These are phyloP conservation scores for Shiraia sp. DNA, from an alignment of 2,329 filamentous ascomycete genomes.

Conservation along the genomic window DNA sequence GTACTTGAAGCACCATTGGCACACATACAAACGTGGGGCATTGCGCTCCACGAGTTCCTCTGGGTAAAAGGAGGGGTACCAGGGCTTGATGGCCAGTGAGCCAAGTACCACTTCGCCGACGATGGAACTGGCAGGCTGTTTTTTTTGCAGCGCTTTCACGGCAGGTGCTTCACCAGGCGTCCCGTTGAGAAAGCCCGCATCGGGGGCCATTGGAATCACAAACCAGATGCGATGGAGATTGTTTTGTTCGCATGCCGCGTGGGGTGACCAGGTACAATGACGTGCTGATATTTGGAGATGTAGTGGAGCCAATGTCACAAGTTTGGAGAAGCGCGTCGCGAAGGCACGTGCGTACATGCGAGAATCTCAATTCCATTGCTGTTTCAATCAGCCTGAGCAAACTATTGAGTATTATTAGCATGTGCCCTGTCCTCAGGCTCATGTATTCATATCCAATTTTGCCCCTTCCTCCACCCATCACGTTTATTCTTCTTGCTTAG, in stretches of 20 bases:
- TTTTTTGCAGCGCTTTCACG: conserved; percentile 17
- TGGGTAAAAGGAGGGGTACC: conserved; percentile 90
- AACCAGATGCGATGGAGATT: conserved; percentile 2
- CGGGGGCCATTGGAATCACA: conserved; percentile 25
- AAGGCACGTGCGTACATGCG: conserved; percentile 15
- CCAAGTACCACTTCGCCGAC: conserved; percentile 87
- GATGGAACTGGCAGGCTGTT: conserved; percentile 66
- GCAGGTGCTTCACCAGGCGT: conserved; percentile 13
- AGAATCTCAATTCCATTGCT: no score
- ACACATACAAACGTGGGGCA: conserved; percentile 73
- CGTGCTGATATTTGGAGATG: conserved; percentile 5
- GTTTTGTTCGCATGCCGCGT: conserved; percentile 11
- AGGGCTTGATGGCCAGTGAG: conserved; percentile 80
- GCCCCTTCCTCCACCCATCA: no score
- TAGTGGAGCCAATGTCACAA: neutral
- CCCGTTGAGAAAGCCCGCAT: conserved; percentile 23
- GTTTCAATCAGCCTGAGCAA: no score
- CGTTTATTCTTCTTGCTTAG: no score
- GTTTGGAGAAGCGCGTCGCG: conserved; percentile 8
- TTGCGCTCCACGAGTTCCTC: conserved; percentile 61
- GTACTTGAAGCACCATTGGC: conserved; percentile 94
- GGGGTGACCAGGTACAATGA: conserved; percentile 1
- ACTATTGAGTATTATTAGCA: no score
- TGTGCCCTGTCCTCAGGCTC: no score
- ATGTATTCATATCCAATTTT: no score